Evolutionary conservation across 2,329 filamentous ascomycete species (phyloP).

Genomic region (Clonostachys chloroleuca): DNA sequence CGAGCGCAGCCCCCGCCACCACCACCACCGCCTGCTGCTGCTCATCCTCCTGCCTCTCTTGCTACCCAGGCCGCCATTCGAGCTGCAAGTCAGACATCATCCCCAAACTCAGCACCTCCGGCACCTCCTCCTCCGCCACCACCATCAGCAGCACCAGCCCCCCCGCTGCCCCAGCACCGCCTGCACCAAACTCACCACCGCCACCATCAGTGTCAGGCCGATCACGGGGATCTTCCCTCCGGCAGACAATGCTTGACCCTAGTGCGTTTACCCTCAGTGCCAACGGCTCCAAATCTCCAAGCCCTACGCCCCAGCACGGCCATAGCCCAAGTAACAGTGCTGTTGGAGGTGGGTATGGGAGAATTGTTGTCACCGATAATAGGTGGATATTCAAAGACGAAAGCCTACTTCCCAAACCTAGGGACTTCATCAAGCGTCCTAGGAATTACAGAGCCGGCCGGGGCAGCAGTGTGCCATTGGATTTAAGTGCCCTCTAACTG

Average conservation of each 20-base stretch:
- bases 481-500: constrained; percentile 43
- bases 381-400: constrained; percentile 89
- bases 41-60: constrained; percentile 22
- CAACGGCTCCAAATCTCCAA: constrained; percentile 54
- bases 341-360: constrained; percentile 16
- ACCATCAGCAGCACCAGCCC: constrained; percentile 11
- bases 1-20: constrained; percentile 11
- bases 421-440: constrained; percentile 69
- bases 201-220: constrained; percentile 31
- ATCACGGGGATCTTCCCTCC: constrained; percentile 41
- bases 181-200: constrained; percentile 26
- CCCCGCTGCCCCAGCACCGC: constrained; percentile 19
- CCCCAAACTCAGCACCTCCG: constrained; percentile 26
- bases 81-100: constrained; percentile 32
- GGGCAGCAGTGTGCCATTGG: constrained; percentile 89
- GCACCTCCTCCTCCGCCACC: constrained; percentile 28
- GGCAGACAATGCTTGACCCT: constrained; percentile 65
- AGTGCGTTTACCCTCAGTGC: constrained; percentile 69
- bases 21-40: constrained; percentile 32
- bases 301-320: constrained; percentile 22
- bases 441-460: constrained; percentile 86
- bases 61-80: constrained; percentile 38
- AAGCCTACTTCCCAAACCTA: constrained; percentile 75
- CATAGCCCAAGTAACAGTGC: constrained; percentile 18
- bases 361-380: constrained; percentile 65